Conservation (phyloP, 2,329 filamentous ascomycete species). For the Rugonectria rugulosa region DNA sequence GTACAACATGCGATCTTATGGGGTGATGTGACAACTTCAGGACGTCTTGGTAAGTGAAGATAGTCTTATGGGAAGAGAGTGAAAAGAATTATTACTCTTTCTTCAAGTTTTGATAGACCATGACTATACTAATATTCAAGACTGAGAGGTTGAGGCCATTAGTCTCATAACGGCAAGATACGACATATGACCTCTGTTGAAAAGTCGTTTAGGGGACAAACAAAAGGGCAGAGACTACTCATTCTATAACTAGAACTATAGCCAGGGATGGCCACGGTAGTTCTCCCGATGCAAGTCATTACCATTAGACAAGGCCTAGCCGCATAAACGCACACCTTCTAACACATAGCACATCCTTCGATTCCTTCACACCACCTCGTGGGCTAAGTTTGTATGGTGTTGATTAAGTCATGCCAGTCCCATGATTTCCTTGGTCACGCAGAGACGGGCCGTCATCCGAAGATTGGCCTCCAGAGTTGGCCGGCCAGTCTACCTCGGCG, state of each 20-base stretch:
- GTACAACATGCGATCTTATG: too few species aligned
- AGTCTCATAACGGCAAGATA: slow-evolving; percentile 3
- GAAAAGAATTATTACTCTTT: too few species aligned
- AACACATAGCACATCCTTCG: background rate
- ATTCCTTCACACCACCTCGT: background rate
- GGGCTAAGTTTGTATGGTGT: background rate
- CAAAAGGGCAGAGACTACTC: background rate
- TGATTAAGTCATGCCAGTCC: background rate
- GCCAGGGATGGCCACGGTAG: too few species aligned
- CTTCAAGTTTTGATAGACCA: background rate
- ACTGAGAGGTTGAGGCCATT: slow-evolving; percentile 1
- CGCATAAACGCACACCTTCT: background rate
- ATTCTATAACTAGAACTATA: too few species aligned
- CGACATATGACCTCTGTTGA: slow-evolving; percentile 19
- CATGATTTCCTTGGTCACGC: slow-evolving; percentile 1
- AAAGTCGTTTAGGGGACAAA: slow-evolving; percentile 20
- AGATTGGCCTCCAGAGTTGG: slow-evolving; percentile 10
- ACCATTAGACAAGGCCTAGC: slow-evolving; percentile 8
- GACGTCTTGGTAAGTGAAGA: too few species aligned
- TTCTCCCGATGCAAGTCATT: too few species aligned
- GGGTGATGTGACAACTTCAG: too few species aligned
- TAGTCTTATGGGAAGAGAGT: too few species aligned
- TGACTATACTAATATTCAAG: too few species aligned
- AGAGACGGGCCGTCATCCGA: slow-evolving; percentile 18
- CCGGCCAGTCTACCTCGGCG: background rate